Conservation (phyloP, 768 basidiomycete genomes). For the Auriscalpium microsporum region DNA sequence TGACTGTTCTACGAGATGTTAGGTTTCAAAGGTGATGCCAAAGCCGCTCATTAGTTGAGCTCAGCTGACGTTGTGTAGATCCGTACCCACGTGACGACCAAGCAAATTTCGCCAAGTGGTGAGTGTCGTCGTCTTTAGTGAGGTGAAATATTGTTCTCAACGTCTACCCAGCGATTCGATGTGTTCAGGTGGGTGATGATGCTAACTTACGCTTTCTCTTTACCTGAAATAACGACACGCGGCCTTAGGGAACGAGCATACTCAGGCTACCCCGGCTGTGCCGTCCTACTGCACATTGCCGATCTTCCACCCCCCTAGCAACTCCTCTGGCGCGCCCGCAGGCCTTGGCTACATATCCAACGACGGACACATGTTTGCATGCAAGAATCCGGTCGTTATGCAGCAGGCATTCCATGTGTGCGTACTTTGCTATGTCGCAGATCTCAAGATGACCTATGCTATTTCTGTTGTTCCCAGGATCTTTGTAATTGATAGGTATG, state of each 20-base stretch:
- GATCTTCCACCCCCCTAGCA: conserved; percentile 38
- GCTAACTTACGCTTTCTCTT: background rate
- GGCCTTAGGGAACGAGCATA: conserved; percentile 41
- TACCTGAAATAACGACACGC: background rate
- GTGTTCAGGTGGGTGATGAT: conserved; percentile 34
- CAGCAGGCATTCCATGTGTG: conserved; percentile 56
- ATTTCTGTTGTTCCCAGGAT: conserved; percentile 24
- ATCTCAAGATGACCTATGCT: no score
- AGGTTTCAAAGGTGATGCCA: conserved; percentile 46
- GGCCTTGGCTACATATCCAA: conserved; percentile 42
- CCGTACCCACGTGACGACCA: conserved; percentile 55
- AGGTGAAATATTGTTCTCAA: no score
- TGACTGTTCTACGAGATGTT: background rate
- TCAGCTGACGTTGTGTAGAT: conserved; percentile 25
- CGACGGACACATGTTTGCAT: conserved; percentile 48
- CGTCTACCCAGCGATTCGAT: conserved; percentile 33
- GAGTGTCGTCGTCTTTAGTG: conserved; percentile 14
- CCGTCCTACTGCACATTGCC: conserved; percentile 49
- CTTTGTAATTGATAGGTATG: conserved; percentile 46
- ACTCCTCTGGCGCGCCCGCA: conserved; percentile 19
- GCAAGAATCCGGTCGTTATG: conserved; percentile 43
- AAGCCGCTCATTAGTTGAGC: background rate
- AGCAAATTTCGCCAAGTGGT: conserved; percentile 46
- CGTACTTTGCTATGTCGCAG: conserved; percentile 14
- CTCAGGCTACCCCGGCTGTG: conserved; percentile 30